Conservation (phyloP, 1,284 basidiomycete genomes). For the Earliella scabrosa region DNA sequence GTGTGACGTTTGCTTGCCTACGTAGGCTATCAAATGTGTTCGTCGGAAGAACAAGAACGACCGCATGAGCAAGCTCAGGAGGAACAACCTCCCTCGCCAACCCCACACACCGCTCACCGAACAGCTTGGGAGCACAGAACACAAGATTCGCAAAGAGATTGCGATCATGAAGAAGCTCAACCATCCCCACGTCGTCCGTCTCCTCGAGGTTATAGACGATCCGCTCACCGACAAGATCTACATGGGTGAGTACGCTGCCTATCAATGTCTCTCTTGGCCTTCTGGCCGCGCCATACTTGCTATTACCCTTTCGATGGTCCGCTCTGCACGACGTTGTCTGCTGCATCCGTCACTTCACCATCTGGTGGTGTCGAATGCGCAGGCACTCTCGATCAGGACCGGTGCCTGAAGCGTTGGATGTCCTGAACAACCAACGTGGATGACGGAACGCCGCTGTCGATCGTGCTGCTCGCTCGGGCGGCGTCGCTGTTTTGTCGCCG, state of each 20-base stretch:
- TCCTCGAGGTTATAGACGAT: conserved; percentile 97
- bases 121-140: conserved; percentile 72
- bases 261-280: conserved; percentile 6
- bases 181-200: conserved; percentile 90
- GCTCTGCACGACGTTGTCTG: background rate
- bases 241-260: conserved; percentile 69
- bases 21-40: conserved; percentile 85
- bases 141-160: conserved; percentile 88
- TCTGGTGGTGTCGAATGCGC: background rate
- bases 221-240: conserved; percentile 89
- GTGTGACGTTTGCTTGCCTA: background rate
- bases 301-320: too few relatives aligned
- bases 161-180: conserved; percentile 98
- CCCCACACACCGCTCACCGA: conserved; percentile 60
- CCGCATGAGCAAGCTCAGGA: conserved; percentile 63
- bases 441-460: too few relatives aligned
- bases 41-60: conserved; percentile 61
- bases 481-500: too few relatives aligned
- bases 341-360: background rate
- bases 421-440: background rate
- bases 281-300: too few relatives aligned
- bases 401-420: background rate
- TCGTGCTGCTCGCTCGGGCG: too few relatives aligned
- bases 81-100: conserved; percentile 56
- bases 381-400: background rate